Conservation (phyloP, 129 eudicot species). For the Saposhnikovia divaricata region DNA sequence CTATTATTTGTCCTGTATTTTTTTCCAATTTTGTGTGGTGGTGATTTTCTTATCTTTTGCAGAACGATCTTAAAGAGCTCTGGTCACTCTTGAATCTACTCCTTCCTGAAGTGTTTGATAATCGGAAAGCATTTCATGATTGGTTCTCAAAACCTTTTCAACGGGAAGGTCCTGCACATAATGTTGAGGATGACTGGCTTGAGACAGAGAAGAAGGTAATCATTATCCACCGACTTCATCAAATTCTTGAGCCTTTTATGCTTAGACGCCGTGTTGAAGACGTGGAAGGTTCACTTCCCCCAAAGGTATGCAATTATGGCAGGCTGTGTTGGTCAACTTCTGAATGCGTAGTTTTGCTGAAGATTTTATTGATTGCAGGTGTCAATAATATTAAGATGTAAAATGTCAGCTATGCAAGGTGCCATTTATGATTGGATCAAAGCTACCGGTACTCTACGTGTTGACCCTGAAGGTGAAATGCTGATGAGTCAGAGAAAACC, state of each 20-base stretch:
- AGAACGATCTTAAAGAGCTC: slow-evolving; percentile 98
- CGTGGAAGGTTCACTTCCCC: slow-evolving; percentile 99
- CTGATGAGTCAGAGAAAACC: slow-evolving; percentile 51
- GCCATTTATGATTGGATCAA: slow-evolving; percentile 93
- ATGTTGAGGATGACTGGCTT: slow-evolving; percentile 94
- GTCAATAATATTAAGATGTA: slow-evolving; percentile 71
- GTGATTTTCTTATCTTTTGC: slow-evolving; percentile 17
- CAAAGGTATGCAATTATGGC: slow-evolving; percentile 48
- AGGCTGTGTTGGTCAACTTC: not conserved
- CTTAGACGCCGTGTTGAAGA: slow-evolving; percentile 99
- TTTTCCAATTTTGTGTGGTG: not conserved
- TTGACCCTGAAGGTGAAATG: slow-evolving; percentile 91
- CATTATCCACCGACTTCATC: slow-evolving; percentile 94
- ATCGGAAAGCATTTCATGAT: slow-evolving; percentile 93
- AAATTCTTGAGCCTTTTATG: slow-evolving; percentile 96
- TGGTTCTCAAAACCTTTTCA: slow-evolving; percentile 99
- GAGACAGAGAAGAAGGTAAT: slow-evolving; percentile 98
- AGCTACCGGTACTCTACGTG: slow-evolving; percentile 85
- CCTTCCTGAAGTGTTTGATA: slow-evolving; percentile 97
- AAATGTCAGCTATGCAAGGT: slow-evolving; percentile 93
- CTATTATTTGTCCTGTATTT: not conserved
- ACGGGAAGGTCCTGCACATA: slow-evolving; percentile 64
- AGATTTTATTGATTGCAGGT: slow-evolving; percentile 40
- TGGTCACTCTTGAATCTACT: slow-evolving; percentile 93
- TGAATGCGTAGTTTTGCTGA: slow-evolving; percentile 11